These are phyloP conservation scores for Epicoccum nigrum DNA, from an alignment of 2,329 filamentous ascomycete species.

Conservation along the genomic window DNA sequence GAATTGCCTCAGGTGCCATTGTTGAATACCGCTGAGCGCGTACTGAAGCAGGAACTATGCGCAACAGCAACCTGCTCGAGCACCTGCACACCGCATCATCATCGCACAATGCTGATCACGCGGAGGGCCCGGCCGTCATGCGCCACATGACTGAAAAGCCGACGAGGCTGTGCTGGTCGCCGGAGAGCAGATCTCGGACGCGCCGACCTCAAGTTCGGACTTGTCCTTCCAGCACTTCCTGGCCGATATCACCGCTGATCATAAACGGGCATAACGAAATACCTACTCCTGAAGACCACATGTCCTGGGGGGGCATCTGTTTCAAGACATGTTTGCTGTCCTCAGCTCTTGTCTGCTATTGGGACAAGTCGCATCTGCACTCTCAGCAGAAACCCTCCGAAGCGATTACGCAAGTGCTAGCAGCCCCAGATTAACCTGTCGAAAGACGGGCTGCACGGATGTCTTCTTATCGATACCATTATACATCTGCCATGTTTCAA, in stretches of 20 bases:
- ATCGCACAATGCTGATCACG: constrained; percentile 16
- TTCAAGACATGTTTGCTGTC: constrained; percentile 33
- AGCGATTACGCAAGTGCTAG: constrained; percentile 15
- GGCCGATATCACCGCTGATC: constrained; percentile 29
- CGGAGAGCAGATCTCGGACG: constrained; percentile 34
- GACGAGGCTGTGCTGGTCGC: constrained; percentile 36
- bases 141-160: constrained; percentile 25
- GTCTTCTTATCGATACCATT: constrained; percentile 38
- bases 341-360: constrained; percentile 29
- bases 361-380: constrained; percentile 21
- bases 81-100: constrained; percentile 14
- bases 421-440: constrained; percentile 8
- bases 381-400: constrained; percentile 2
- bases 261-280: constrained; percentile 17
- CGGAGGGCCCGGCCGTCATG: constrained; percentile 15
- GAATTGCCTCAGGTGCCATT: constrained; percentile 25
- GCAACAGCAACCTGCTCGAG: constrained; percentile 23
- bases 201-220: constrained; percentile 25
- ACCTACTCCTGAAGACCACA: constrained; percentile 17
- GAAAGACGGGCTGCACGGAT: constrained; percentile 2
- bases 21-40: constrained; percentile 44
- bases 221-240: constrained; percentile 9
- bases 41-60: constrained; percentile 38
- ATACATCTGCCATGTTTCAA: constrained; percentile 41
- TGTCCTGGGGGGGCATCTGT: constrained; percentile 28